A percentile compares a stretch with the other conserved stretches of the same genome.
These are phyloP conservation scores for Lepidopterella palustris DNA, from an alignment of 495 filamentous ascomycete genomes.

Conservation along the genomic window DNA sequence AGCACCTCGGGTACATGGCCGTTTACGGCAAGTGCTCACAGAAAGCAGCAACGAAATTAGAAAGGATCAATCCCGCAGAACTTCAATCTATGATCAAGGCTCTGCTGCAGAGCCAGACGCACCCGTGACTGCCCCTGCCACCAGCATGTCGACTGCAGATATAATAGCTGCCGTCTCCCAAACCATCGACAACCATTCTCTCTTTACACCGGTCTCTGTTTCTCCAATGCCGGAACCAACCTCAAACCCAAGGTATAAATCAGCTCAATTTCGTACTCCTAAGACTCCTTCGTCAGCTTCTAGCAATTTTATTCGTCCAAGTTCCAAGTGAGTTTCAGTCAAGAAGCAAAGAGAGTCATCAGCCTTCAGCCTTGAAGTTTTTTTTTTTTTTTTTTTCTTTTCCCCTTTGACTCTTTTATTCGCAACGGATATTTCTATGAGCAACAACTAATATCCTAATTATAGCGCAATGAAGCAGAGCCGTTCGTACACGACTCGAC, in stretches of 20 bases:
- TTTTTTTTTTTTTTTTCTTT: constrained; percentile 20
- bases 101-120: constrained; percentile 7
- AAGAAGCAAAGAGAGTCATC: neutral
- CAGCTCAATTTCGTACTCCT: constrained; percentile 29
- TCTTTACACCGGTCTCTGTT: neutral
- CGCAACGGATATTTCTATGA: too few species aligned
- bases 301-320: constrained; percentile 22
- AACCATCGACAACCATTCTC: constrained; percentile 1
- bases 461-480: constrained; percentile 11
- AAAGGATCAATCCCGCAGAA: constrained; percentile 13
- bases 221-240: constrained; percentile 17
- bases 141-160: constrained; percentile 1
- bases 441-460: neutral
- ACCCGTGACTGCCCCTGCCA: constrained; percentile 9
- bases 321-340: constrained; percentile 29
- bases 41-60: constrained; percentile 19
- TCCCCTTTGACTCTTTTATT: too few species aligned
- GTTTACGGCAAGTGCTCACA: constrained; percentile 14
- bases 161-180: constrained; percentile 9
- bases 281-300: constrained; percentile 22
- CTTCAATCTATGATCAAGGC: constrained; percentile 12
- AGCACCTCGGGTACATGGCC: neutral
- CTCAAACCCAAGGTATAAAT: constrained; percentile 28
- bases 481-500: neutral
- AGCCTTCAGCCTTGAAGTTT: neutral